Evolutionary conservation across 2,329 filamentous ascomycete genomes (phyloP).

Genomic region (Grosmannia serpens): DNA sequence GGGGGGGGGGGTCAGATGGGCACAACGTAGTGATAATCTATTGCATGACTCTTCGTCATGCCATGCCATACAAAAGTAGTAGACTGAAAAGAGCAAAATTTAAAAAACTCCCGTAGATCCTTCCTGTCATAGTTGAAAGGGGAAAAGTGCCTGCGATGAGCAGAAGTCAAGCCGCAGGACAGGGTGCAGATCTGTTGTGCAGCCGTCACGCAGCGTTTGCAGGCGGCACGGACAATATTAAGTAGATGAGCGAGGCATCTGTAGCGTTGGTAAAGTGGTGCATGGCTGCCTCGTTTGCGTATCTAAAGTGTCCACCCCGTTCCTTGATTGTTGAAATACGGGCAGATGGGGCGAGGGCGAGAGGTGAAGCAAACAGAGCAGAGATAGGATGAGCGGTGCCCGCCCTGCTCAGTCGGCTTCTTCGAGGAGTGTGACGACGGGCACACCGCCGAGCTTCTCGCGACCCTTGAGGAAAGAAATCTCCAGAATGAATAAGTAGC

Average conservation of each 20-base stretch:
- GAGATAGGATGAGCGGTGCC: neutral
- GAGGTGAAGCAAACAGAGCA: neutral
- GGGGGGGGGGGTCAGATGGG: neutral
- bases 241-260: neutral
- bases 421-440: conserved; percentile 72
- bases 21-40: neutral
- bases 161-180: neutral
- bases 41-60: neutral
- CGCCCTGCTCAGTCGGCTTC: conserved; percentile 8
- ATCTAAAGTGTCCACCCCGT: neutral
- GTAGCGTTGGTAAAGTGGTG: neutral
- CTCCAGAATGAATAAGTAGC: conserved; percentile 92
- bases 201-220: neutral
- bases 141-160: neutral
- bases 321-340: neutral
- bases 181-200: neutral
- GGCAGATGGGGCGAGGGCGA: neutral
- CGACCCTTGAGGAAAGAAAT: conserved; percentile 87
- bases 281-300: neutral
- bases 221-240: neutral
- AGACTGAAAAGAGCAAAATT: neutral
- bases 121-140: neutral
- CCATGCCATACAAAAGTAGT: neutral
- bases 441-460: conserved; percentile 69
- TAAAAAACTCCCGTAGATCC: neutral